Evolutionary conservation across 2,329 filamentous ascomycete species (phyloP).

Genomic region (Stemphylium lycopersici): DNA sequence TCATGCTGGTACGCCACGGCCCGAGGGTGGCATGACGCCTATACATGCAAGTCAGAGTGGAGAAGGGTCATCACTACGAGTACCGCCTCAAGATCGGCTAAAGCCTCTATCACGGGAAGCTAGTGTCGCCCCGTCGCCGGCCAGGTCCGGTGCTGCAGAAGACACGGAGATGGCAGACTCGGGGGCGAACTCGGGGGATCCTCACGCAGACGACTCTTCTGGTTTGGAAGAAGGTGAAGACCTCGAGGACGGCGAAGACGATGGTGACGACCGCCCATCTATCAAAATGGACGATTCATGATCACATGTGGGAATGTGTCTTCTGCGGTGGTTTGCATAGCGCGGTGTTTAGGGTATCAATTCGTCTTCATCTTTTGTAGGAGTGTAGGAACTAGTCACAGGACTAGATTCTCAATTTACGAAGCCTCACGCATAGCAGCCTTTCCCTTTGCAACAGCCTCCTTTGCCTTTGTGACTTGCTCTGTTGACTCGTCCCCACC

Average conservation of each 20-base stretch:
- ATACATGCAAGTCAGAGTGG: conserved; percentile 43
- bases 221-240: conserved; percentile 44
- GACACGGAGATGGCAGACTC: conserved; percentile 43
- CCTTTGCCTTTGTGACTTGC: conserved; percentile 55
- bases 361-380: conserved; percentile 8
- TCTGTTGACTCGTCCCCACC: conserved; percentile 48
- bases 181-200: conserved; percentile 27
- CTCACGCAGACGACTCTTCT: conserved; percentile 39
- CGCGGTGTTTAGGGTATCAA: conserved; percentile 38
- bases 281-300: conserved; percentile 41
- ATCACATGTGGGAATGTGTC: conserved; percentile 4
- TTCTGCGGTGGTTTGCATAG: conserved; percentile 36
- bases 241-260: conserved; percentile 40
- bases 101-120: conserved; percentile 37
- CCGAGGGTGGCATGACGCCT: conserved; percentile 51
- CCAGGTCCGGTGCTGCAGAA: conserved; percentile 29
- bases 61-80: conserved; percentile 35
- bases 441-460: conserved; percentile 50
- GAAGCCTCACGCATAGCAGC: conserved; percentile 45
- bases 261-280: conserved; percentile 28
- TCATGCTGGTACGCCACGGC: conserved; percentile 53
- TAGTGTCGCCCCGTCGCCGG: conserved; percentile 37
- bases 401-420: conserved; percentile 6
- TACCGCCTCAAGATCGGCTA: conserved; percentile 41
- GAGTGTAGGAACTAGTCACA: not conserved